Conservation (phyloP, 2,329 filamentous ascomycete genomes). For the Lachnellula suecica region DNA sequence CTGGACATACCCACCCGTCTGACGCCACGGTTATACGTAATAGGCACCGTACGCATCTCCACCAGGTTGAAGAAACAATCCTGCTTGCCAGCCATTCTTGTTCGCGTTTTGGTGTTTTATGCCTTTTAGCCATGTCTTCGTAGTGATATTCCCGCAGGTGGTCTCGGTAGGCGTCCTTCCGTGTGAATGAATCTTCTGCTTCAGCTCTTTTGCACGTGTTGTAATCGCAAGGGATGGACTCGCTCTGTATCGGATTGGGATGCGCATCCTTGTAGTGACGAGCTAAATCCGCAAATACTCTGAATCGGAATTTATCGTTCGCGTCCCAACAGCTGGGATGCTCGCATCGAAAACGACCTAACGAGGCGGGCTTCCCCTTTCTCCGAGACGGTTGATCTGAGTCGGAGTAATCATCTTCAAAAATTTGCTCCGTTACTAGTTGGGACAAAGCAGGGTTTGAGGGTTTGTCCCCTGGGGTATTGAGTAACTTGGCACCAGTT, state of each 20-base stretch:
- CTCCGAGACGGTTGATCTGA: not conserved
- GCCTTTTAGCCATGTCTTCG: constrained; percentile 27
- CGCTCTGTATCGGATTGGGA: constrained; percentile 7
- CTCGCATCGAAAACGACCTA: constrained; percentile 9
- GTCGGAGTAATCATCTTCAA: constrained; percentile 1
- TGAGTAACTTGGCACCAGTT: not conserved
- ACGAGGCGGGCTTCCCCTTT: not conserved
- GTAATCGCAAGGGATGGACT: constrained; percentile 27
- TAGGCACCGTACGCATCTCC: constrained; percentile 19
- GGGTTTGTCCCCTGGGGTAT: not conserved
- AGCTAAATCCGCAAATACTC: constrained; percentile 29
- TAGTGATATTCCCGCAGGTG: constrained; percentile 46
- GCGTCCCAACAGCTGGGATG: constrained; percentile 10
- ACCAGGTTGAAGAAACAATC: constrained; percentile 11
- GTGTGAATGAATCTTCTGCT: constrained; percentile 37
- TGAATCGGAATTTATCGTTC: constrained; percentile 11
- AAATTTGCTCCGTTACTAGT: not conserved
- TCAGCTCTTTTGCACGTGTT: constrained; percentile 26
- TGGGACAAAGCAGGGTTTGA: not conserved
- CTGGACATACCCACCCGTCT: constrained; percentile 6
- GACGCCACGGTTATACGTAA: not conserved
- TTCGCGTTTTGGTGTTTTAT: constrained; percentile 9
- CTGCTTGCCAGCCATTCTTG: constrained; percentile 10
- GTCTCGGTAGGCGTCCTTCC: constrained; percentile 45
- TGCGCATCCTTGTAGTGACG: constrained; percentile 31